Evolutionary conservation across 106 monocot species (phyloP), one percentile per base, ranked within the genome.

Genomic region (Dioscorea dumetorum): DNA sequence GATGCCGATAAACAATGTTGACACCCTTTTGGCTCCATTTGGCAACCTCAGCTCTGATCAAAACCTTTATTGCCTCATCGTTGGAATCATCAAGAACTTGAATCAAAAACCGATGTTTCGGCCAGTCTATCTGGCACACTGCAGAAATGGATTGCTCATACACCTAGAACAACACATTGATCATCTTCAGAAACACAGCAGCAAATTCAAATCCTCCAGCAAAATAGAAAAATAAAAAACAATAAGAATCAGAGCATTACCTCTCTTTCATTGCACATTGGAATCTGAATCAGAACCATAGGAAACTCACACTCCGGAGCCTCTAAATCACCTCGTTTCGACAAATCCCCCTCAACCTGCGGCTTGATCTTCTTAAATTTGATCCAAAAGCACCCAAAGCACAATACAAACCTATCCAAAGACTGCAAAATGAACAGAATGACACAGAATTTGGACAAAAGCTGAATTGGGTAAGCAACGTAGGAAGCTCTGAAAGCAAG

Each of bases 61-160:
- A 33, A 8, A 75, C 28, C 68, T 76, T 61, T 57, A 73, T 78
- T 48, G 63, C 48, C 17, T 79, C 80, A 20, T 90, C 90, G 48
- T 75, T 72, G 2, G 90, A 90, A 69, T 90, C 90, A 63, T 90
- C 90, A 12, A 90, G 80, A 64, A 85, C 90, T 75, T 90, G 90
- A 59, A 90, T 83, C 15, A 90, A 60, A 15, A 90, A 49, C 13
- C 74, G 60, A 13, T 72, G 72, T 61, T 70, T 79, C 13, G 90
- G 90, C 90, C 90, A 90, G 48, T 90, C 90, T 22, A 90, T 48
- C 52, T 79, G 76, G 62, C 90, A 85, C 0, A 52, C 80, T 2
- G 90, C 80, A 52, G 90, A 79, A 63, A 90, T 90, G 12, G 90
- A 90, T 63, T 90, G 90, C 74, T 90, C 76, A 28, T 85, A 90